A percentile compares a stretch with the other conserved stretches of the same genome.
Conservation (phyloP, 1,139 yeast species). For the Scheffersomyces titani region DNA sequence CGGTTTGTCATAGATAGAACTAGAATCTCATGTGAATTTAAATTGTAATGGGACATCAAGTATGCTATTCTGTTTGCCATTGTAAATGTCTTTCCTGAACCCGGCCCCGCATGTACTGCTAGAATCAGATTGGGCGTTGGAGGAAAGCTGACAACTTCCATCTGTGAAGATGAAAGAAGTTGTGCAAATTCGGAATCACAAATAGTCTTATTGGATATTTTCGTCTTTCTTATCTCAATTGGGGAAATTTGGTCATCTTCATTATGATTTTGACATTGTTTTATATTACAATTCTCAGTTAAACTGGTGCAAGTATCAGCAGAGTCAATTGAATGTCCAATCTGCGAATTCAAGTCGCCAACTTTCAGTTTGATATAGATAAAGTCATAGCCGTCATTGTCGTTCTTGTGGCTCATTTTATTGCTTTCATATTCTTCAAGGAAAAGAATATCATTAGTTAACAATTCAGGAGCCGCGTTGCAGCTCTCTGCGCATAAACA, state of each 20-base stretch:
- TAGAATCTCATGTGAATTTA: slow-evolving; percentile 55
- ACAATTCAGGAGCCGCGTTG: not conserved
- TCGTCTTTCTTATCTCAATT: not conserved
- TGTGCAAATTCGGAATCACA: not conserved
- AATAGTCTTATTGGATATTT: too few relatives aligned
- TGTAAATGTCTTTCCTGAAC: slow-evolving; percentile 74
- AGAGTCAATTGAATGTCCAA: not conserved
- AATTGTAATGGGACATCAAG: slow-evolving; percentile 36
- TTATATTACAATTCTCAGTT: not conserved
- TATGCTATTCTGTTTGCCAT: slow-evolving; percentile 55
- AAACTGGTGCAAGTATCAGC: not conserved
- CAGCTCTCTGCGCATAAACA: too few relatives aligned
- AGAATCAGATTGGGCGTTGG: slow-evolving; percentile 39
- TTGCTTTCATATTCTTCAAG: not conserved
- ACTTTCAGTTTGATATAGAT: not conserved
- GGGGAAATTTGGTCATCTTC: not conserved
- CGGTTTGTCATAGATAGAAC: slow-evolving; percentile 72
- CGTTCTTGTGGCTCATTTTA: not conserved
- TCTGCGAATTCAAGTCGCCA: not conserved
- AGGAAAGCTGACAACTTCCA: slow-evolving; percentile 34
- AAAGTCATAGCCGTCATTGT: not conserved
- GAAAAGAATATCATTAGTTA: too few relatives aligned
- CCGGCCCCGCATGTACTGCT: slow-evolving; percentile 68
- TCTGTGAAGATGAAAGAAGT: slow-evolving; percentile 31
- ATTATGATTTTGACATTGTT: not conserved